Evolutionary conservation across 768 basidiomycete genomes (phyloP).

Genomic region (Brasilioporus rufonigricans): DNA sequence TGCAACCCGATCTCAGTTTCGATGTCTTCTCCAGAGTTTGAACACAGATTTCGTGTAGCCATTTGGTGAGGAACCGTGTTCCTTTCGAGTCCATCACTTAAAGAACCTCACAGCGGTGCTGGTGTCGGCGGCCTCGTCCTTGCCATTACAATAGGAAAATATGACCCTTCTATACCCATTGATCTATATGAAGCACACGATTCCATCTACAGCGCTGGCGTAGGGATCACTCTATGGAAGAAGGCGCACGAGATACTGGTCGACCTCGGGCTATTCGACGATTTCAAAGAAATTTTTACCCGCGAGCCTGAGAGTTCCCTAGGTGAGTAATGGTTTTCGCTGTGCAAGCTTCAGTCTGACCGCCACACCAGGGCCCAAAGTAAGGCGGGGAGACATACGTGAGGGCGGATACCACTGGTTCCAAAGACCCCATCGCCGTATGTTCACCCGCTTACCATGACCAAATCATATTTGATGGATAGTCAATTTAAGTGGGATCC

Average conservation of each 20-base stretch:
- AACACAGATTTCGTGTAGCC: constrained; percentile 18
- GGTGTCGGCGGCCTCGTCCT: constrained; percentile 46
- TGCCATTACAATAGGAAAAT: constrained; percentile 37
- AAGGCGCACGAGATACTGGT: constrained; percentile 46
- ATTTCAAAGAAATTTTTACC: constrained; percentile 20
- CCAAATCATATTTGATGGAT: background rate
- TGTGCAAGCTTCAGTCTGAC: background rate
- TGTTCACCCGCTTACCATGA: background rate
- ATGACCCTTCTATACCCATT: constrained; percentile 33
- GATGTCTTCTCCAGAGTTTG: background rate
- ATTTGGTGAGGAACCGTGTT: constrained; percentile 16
- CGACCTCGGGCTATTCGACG: constrained; percentile 41
- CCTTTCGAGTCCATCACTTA: background rate
- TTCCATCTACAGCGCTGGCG: constrained; percentile 39
- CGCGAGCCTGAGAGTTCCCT: constrained; percentile 6
- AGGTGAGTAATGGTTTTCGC: constrained; percentile 6
- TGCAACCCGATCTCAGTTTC: background rate
- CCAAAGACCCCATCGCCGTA: constrained; percentile 23
- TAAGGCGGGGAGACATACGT: constrained; percentile 29
- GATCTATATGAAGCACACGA: constrained; percentile 48
- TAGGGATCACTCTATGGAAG: constrained; percentile 45
- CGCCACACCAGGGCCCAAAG: background rate
- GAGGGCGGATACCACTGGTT: constrained; percentile 33
- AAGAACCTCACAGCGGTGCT: constrained; percentile 28
- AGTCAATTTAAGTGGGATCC: constrained; percentile 2